Percentiles rank a stretch among this genome's conserved stretches.
phyloP scores from a whole-genome alignment of 441 rosid species.

The Melastoma candidum region DNA sequence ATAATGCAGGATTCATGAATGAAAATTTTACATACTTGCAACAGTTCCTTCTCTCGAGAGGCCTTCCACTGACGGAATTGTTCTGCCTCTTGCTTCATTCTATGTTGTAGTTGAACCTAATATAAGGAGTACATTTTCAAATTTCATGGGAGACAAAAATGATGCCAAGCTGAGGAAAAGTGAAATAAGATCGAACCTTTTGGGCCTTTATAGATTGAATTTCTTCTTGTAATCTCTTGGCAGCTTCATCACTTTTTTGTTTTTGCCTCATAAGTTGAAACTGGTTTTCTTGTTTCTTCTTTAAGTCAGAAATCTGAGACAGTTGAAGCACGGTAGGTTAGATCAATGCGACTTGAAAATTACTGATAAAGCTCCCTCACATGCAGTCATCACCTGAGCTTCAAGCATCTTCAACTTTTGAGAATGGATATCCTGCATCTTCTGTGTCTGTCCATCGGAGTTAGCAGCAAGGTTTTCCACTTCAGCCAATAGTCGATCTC shows the following conservation, averaged over 20 bases:
- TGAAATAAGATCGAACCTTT: conserved; percentile 40
- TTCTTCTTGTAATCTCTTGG: conserved; percentile 88
- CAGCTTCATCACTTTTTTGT: conserved; percentile 93
- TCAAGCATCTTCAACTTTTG: conserved; percentile 85
- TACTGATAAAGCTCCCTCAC: too few species aligned
- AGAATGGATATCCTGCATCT: conserved; percentile 69
- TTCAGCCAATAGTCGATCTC: conserved; percentile 78
- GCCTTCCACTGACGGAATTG: conserved; percentile 79
- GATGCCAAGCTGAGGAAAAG: conserved; percentile 3
- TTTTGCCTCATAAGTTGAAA: conserved; percentile 93
- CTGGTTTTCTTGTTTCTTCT: conserved; percentile 95
- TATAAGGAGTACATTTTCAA: conserved; percentile 1
- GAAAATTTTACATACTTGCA: conserved; percentile 32
- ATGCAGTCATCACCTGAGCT: conserved; percentile 43
- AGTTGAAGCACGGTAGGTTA: too few species aligned
- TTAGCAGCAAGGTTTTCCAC: conserved; percentile 70
- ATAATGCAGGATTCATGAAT: neutral
- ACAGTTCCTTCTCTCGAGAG: conserved; percentile 56
- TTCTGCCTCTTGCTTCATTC: conserved; percentile 66
- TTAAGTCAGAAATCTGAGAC: conserved; percentile 70
- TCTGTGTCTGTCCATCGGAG: conserved; percentile 85
- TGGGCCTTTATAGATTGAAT: conserved; percentile 92
- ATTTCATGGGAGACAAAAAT: conserved; percentile 8
- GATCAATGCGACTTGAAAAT: too few species aligned
- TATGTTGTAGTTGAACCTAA: conserved; percentile 65